phyloP scores from a whole-genome alignment of 768 basidiomycete genomes.

The Tylopilus sp. region DNA sequence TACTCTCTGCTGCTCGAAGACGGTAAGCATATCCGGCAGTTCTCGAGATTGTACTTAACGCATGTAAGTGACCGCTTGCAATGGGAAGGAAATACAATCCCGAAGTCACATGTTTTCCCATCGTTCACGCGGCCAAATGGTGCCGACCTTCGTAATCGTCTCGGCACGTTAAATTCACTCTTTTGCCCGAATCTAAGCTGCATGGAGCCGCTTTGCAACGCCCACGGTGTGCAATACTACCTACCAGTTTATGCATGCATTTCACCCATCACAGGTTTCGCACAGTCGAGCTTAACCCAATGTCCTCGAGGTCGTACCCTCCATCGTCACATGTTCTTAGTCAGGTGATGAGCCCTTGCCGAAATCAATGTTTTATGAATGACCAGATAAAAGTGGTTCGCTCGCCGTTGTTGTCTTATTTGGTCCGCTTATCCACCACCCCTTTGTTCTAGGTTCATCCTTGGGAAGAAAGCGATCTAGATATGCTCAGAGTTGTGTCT shows the following conservation, averaged over 20 bases:
- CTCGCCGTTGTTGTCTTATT: neutral
- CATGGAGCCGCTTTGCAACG: conserved; percentile 45
- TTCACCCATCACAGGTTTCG: conserved; percentile 11
- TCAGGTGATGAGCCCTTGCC: conserved; percentile 22
- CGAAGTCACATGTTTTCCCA: conserved; percentile 14
- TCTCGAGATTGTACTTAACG: conserved; percentile 12
- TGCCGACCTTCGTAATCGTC: conserved; percentile 21
- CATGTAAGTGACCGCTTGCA: conserved; percentile 27
- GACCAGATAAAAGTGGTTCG: conserved; percentile 13
- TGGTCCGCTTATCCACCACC: neutral
- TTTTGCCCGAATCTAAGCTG: conserved; percentile 58
- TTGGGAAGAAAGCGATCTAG: conserved; percentile 41
- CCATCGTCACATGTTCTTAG: neutral
- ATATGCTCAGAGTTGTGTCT: conserved; percentile 39
- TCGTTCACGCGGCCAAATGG: conserved; percentile 2
- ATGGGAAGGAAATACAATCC: conserved; percentile 27
- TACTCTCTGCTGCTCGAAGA: conserved; percentile 23
- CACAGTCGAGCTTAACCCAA: conserved; percentile 23
- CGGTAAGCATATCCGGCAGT: conserved; percentile 26
- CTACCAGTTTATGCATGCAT: conserved; percentile 7
- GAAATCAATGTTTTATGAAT: conserved; percentile 27
- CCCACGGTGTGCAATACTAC: conserved; percentile 40
- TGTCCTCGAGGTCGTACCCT: conserved; percentile 5
- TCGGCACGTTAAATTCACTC: conserved; percentile 35
- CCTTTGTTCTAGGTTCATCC: conserved; percentile 17